Conservation (phyloP, 352 stramenopile species). For the Blastocystis hominis region DNA sequence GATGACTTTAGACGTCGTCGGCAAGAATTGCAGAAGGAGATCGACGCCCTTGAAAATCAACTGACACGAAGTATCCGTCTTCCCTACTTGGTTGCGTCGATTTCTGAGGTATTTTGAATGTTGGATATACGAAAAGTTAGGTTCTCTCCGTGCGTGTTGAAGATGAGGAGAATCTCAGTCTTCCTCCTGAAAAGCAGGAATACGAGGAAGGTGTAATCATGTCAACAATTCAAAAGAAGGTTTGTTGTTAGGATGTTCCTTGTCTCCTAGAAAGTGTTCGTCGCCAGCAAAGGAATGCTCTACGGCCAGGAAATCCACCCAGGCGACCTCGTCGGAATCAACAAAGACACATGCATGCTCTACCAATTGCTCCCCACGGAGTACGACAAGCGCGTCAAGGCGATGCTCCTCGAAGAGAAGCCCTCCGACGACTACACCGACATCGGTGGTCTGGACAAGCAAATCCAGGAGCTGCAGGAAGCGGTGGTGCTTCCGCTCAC, state of each 20-base stretch:
- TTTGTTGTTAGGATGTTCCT: neutral
- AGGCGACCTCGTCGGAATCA: constrained; percentile 92
- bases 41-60: constrained; percentile 10
- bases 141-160: constrained; percentile 41
- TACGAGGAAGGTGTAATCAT: constrained; percentile 53
- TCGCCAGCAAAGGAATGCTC: constrained; percentile 86
- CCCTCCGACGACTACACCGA: constrained; percentile 72
- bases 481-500: constrained; percentile 94
- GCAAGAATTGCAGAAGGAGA: neutral
- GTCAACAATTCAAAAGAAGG: constrained; percentile 52
- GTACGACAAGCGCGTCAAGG: constrained; percentile 93
- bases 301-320: constrained; percentile 79
- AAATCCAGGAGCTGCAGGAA: constrained; percentile 96
- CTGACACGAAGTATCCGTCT: constrained; percentile 44
- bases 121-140: neutral
- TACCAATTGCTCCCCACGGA: constrained; percentile 93
- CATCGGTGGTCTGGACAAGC: constrained; percentile 89
- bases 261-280: constrained; percentile 42
- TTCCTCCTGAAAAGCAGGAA: constrained; percentile 39
- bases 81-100: constrained; percentile 44
- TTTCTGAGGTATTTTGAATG: constrained; percentile 1
- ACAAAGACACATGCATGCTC: constrained; percentile 98
- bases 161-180: constrained; percentile 30
- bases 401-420: constrained; percentile 84
- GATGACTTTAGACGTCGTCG: constrained; percentile 20